A percentile compares a stretch with the other conserved stretches of the same genome.
phyloP scores from a whole-genome alignment of 169 alveolate genomes.

The Plasmodium yoelii region DNA sequence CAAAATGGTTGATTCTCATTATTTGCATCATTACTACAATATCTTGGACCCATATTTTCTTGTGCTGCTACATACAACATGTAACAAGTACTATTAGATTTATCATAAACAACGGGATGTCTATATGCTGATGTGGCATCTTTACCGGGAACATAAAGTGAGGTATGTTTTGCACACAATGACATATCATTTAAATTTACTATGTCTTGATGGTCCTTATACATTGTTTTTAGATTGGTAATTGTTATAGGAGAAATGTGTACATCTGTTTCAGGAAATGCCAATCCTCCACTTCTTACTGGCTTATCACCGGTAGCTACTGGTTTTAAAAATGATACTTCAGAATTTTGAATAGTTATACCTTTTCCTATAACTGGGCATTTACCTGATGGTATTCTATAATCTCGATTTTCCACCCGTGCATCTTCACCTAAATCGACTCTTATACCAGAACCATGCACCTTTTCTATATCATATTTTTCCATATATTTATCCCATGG shows the following conservation, averaged over 20 bases:
- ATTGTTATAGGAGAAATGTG: slow-evolving; percentile 82
- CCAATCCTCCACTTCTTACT: slow-evolving; percentile 75
- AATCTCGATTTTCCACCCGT: slow-evolving; percentile 54
- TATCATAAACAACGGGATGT: slow-evolving; percentile 86
- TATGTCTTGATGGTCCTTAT: slow-evolving; percentile 29
- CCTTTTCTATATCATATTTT: slow-evolving; percentile 79
- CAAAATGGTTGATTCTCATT: slow-evolving; percentile 80
- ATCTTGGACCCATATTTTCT: slow-evolving; percentile 84
- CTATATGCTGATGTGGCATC: slow-evolving; percentile 78
- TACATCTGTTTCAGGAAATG: slow-evolving; percentile 77
- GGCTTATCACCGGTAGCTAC: slow-evolving; percentile 76
- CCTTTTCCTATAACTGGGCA: slow-evolving; percentile 87
- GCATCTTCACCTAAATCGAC: slow-evolving; percentile 85
- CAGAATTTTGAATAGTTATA: slow-evolving; percentile 74
- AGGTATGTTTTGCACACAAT: slow-evolving; percentile 84
- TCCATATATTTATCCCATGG: slow-evolving; percentile 83
- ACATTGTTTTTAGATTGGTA: slow-evolving; percentile 41
- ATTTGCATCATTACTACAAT: slow-evolving; percentile 80
- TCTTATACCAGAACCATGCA: slow-evolving; percentile 84
- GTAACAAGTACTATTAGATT: slow-evolving; percentile 74
- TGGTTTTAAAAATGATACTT: slow-evolving; percentile 79
- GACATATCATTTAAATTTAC: slow-evolving; percentile 70
- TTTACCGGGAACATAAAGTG: slow-evolving; percentile 54
- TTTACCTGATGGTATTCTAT: slow-evolving; percentile 84
- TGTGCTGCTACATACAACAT: slow-evolving; percentile 83